A percentile compares a stretch with the other conserved stretches of the same genome.
phyloP scores from a whole-genome alignment of 2,329 filamentous ascomycete species.

The Fusarium hostae region DNA sequence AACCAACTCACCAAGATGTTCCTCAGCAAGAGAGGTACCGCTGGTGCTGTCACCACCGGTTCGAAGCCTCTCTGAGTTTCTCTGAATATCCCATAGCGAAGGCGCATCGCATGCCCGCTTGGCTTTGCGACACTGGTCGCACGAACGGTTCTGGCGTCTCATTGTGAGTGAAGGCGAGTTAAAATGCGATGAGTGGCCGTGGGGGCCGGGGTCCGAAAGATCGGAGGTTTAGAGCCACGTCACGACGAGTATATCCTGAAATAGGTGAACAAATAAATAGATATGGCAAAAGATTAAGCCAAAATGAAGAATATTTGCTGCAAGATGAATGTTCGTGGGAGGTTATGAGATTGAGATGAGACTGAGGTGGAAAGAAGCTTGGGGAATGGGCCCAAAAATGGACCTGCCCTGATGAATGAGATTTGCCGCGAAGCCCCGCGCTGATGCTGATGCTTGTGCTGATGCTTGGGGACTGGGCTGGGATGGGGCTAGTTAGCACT shows the following conservation, averaged over 20 bases:
- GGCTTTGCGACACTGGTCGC: slow-evolving; percentile 46
- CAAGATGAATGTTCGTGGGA: slow-evolving; percentile 19
- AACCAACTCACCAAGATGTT: slow-evolving; percentile 43
- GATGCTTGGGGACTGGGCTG: neutral
- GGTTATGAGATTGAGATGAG: slow-evolving; percentile 32
- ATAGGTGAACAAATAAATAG: neutral
- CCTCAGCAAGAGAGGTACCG: slow-evolving; percentile 41
- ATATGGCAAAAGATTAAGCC: slow-evolving; percentile 7
- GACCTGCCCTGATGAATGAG: slow-evolving; percentile 33
- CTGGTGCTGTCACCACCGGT: slow-evolving; percentile 33
- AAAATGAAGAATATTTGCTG: slow-evolving; percentile 15
- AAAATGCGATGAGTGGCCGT: slow-evolving; percentile 5
- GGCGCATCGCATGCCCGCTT: slow-evolving; percentile 46
- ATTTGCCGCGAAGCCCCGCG: slow-evolving; percentile 42
- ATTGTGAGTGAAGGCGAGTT: slow-evolving; percentile 27
- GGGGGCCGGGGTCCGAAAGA: slow-evolving; percentile 5
- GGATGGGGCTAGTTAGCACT: neutral
- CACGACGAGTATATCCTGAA: slow-evolving; percentile 13
- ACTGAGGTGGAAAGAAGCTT: slow-evolving; percentile 13
- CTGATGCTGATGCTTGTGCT: slow-evolving; percentile 7
- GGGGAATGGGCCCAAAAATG: slow-evolving; percentile 32
- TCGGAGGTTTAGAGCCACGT: slow-evolving; percentile 14
- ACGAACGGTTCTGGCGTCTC: slow-evolving; percentile 46
- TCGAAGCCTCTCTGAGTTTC: slow-evolving; percentile 43
- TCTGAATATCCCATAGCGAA: slow-evolving; percentile 45